Evolutionary conservation across 1,284 basidiomycete species (phyloP).

Genomic region (Melampsora abietis-canadensis): DNA sequence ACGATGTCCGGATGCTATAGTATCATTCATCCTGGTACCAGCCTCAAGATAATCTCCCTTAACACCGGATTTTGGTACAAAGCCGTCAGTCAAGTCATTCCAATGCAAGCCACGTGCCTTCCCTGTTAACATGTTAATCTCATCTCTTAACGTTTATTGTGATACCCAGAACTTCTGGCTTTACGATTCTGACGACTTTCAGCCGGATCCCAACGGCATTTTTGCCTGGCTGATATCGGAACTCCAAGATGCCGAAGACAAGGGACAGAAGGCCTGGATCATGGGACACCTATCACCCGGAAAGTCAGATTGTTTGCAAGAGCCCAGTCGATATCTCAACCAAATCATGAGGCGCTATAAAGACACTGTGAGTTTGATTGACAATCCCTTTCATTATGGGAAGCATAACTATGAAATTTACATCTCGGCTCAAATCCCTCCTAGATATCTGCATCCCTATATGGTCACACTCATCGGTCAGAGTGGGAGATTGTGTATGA

Average conservation of each 20-base stretch:
- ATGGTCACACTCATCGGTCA: constrained; percentile 59
- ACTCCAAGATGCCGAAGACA: constrained; percentile 61
- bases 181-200: constrained; percentile 46
- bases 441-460: constrained; percentile 59
- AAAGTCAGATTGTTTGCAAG: constrained; percentile 56
- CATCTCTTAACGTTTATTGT: neutral
- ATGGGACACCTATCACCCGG: constrained; percentile 54
- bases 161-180: constrained; percentile 39
- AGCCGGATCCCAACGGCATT: constrained; percentile 57
- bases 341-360: constrained; percentile 63
- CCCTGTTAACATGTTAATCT: neutral
- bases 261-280: constrained; percentile 54
- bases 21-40: constrained; percentile 38
- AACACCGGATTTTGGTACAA: constrained; percentile 43
- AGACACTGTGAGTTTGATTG: constrained; percentile 53
- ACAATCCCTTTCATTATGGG: neutral
- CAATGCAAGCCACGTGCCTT: neutral
- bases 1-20: constrained; percentile 32
- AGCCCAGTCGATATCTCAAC: constrained; percentile 53
- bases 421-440: too few relatives aligned
- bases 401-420: neutral
- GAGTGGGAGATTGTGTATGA: constrained; percentile 63
- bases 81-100: constrained; percentile 8
- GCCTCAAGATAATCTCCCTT: constrained; percentile 42
- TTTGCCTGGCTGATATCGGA: constrained; percentile 58